Base-by-base conservation (phyloP, 1,139 yeast species). In the Suhomyces choctaworum region DNA sequence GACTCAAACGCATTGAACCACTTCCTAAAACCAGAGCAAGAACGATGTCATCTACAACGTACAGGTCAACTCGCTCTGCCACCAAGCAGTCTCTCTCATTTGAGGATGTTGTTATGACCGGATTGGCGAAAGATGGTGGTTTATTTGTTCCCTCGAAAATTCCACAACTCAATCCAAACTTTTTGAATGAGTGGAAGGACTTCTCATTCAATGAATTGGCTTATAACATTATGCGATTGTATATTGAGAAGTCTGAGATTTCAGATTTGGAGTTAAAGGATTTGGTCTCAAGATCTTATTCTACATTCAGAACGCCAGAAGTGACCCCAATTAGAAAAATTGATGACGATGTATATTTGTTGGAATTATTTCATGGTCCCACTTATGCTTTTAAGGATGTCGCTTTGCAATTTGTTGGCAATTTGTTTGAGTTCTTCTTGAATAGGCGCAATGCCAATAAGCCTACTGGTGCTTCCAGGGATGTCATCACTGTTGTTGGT, bases 371-470 rank as follows among this genome's bases (percentile, higher is more conserved):
- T 80, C 99, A 92, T 56, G 99, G 99, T 26, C 99, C 99, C 45
- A 92, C 99, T 4, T 92, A 92, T 57, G 99, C 99, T 8, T 92
- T 92, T 72, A 92, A 92, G 64, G 99, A 92, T 60, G 98, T 92
- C 46, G 99, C 99, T 4, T 75, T 92, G 54, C 99, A 92, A 62
- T 90, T 92, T 62, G 95, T 92, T 25, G 99, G 99, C 49, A 92
- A 92, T 67, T 73, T 92, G 49, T 92, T 92, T 60, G 98, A 92
- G 63, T 92, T 78, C 64, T 94, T 92, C 64, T 71, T 92, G 54
- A 71, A 76, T 41, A 82, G 96, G 63, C 76, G 78, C 51, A 92
- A 92, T 57, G 72, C 75, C 21, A 78, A 73, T 29, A 77, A 82
- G 56, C 66, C 76, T 26, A 77, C 68, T 16, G 73, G 66, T 21